Evolutionary conservation across 306 rosid species (phyloP).

Genomic region (Cucurbita moschata): DNA sequence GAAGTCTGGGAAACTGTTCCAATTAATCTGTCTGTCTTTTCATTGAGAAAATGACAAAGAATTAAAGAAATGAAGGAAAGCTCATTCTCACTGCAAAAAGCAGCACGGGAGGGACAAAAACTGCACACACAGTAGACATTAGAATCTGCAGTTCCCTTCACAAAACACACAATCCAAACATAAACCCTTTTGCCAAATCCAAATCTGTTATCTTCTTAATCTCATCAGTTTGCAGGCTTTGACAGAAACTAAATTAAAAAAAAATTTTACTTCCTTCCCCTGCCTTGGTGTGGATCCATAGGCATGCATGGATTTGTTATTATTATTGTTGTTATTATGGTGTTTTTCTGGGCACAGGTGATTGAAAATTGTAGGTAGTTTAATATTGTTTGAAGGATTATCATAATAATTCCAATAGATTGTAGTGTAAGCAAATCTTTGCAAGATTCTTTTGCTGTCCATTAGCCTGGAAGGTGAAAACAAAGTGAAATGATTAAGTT

Average conservation of each 20-base stretch:
- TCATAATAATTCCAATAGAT: not conserved
- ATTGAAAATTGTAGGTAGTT: not conserved
- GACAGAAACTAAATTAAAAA: not conserved
- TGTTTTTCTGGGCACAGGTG: not conserved
- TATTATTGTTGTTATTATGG: not conserved
- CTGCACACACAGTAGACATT: constrained; percentile 23
- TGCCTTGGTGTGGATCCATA: constrained; percentile 7
- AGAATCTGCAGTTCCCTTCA: constrained; percentile 59
- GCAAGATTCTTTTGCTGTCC: constrained; percentile 4
- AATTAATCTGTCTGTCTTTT: constrained; percentile 17
- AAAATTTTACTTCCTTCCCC: not conserved
- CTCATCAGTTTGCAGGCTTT: constrained; percentile 8
- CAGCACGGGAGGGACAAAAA: constrained; percentile 42
- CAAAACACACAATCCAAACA: constrained; percentile 32
- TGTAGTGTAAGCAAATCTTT: constrained; percentile 5
- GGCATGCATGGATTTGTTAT: constrained; percentile 3
- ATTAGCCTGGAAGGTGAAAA: not conserved
- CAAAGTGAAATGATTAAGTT: constrained; percentile 1
- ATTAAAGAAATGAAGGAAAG: constrained; percentile 46
- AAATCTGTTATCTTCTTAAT: constrained; percentile 1
- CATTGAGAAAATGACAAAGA: constrained; percentile 58
- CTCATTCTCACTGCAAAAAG: constrained; percentile 66
- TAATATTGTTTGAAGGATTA: not conserved
- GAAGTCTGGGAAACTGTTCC: constrained; percentile 15
- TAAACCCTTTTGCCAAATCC: constrained; percentile 7